A percentile compares a stretch with the other conserved stretches of the same genome.
Evolutionary conservation across 2,329 filamentous ascomycete species (phyloP).

Genomic region (Chaetomiaceae sp.): DNA sequence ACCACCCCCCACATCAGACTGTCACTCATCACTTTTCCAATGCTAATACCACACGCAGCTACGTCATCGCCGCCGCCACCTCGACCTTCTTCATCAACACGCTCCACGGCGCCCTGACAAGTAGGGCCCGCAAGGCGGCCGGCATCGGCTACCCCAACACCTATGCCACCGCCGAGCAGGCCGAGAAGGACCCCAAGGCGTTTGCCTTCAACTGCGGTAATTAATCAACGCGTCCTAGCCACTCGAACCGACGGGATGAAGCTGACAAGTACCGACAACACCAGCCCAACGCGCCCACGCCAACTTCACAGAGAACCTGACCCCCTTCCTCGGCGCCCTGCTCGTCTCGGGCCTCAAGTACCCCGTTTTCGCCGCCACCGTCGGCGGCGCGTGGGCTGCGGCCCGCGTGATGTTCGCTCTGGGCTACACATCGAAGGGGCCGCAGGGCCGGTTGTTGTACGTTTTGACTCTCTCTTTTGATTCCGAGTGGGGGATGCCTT

Average conservation of each 20-base stretch:
- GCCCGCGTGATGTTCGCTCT: conserved; percentile 50
- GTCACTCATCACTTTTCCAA: too few relatives aligned
- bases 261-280: neutral
- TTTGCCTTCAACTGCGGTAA: conserved; percentile 60
- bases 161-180: conserved; percentile 53
- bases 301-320: conserved; percentile 61
- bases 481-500: neutral
- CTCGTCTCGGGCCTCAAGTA: conserved; percentile 54
- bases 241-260: conserved; percentile 1
- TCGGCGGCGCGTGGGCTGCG: conserved; percentile 52
- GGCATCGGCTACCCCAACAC: conserved; percentile 53
- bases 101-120: conserved; percentile 47
- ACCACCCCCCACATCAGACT: neutral
- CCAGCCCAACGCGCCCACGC: conserved; percentile 57
- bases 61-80: conserved; percentile 55
- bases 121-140: conserved; percentile 46
- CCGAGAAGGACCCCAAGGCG: conserved; percentile 50
- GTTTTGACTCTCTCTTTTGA: neutral
- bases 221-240: too few relatives aligned
- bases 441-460: conserved; percentile 41
- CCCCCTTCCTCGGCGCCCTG: conserved; percentile 48
- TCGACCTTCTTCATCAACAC: conserved; percentile 56
- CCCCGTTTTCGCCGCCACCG: conserved; percentile 45
- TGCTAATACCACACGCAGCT: conserved; percentile 41
- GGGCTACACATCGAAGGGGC: conserved; percentile 50